phyloP scores from a whole-genome alignment of 2,329 filamentous ascomycete species.

The Coniella lustricola region DNA sequence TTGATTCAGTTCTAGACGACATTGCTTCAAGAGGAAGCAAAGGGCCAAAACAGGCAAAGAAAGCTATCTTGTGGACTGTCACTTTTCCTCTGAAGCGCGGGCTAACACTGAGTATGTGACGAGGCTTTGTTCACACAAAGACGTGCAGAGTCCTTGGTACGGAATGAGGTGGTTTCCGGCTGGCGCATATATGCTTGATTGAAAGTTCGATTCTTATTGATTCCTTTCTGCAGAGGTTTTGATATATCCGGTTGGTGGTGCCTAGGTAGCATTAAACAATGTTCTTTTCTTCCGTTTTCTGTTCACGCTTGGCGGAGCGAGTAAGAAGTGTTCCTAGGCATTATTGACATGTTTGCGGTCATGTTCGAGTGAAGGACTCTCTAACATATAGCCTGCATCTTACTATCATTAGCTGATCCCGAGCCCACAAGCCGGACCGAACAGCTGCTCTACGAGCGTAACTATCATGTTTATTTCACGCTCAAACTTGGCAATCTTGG shows the following conservation, averaged over 20 bases:
- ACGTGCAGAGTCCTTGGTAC: constrained; percentile 2
- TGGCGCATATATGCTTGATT: constrained; percentile 9
- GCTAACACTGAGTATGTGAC: not conserved
- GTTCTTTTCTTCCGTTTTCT: constrained; percentile 4
- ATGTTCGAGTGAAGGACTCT: no score
- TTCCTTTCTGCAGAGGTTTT: constrained; percentile 2
- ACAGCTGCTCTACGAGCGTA: no score
- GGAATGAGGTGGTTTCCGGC: not conserved
- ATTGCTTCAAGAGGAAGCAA: not conserved
- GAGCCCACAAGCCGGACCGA: no score
- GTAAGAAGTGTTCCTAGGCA: not conserved
- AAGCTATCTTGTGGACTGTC: not conserved
- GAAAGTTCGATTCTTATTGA: constrained; percentile 4
- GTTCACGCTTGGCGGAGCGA: not conserved
- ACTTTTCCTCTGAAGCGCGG: not conserved
- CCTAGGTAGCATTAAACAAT: constrained; percentile 16
- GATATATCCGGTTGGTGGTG: constrained; percentile 11
- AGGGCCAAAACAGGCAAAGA: not conserved
- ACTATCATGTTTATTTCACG: no score
- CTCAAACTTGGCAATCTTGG: no score
- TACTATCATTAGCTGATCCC: no score
- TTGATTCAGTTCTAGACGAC: constrained; percentile 53
- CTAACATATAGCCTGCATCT: no score
- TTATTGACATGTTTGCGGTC: no score
- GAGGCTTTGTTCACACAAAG: not conserved